Percentiles rank a stretch among this genome's conserved stretches.
These are phyloP conservation scores for Pseudomassariella vexata DNA, from an alignment of 2,329 filamentous ascomycete genomes.

Conservation along the genomic window DNA sequence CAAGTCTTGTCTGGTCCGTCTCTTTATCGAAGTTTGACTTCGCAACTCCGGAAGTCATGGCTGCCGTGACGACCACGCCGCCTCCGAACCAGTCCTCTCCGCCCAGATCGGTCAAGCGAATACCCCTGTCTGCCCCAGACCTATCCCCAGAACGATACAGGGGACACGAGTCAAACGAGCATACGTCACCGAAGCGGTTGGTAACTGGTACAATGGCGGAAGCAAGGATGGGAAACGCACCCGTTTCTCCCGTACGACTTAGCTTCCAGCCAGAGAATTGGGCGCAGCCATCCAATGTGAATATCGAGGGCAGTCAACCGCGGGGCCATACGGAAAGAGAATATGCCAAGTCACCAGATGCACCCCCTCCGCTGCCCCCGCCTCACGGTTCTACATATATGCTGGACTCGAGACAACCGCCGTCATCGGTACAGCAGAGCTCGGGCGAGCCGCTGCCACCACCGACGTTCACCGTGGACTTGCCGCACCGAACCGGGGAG, in stretches of 20 bases:
- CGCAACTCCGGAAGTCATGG: slow-evolving; percentile 19
- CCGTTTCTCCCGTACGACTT: slow-evolving; percentile 50
- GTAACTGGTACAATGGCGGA: slow-evolving; percentile 22
- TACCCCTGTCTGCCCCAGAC: slow-evolving; percentile 15
- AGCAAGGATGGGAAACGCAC: slow-evolving; percentile 42
- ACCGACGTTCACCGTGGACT: slow-evolving; percentile 12
- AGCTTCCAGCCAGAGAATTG: slow-evolving; percentile 49
- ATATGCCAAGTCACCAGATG: slow-evolving; percentile 26
- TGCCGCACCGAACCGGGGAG: slow-evolving; percentile 15
- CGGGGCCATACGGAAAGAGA: slow-evolving; percentile 17
- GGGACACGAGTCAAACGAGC: slow-evolving; percentile 21
- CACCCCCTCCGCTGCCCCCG: slow-evolving; percentile 33
- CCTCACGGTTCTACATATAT: slow-evolving; percentile 24
- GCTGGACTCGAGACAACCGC: slow-evolving; percentile 10
- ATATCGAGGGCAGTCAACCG: slow-evolving; percentile 34
- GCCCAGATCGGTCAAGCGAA: slow-evolving; percentile 20
- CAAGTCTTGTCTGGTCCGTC: neutral
- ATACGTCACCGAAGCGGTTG: slow-evolving; percentile 18
- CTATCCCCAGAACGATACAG: slow-evolving; percentile 27
- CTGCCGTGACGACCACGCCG: slow-evolving; percentile 20
- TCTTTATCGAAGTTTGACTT: slow-evolving; percentile 3
- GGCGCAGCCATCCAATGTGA: slow-evolving; percentile 44
- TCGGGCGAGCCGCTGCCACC: slow-evolving; percentile 12
- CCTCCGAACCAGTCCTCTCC: slow-evolving; percentile 20
- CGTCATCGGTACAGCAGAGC: slow-evolving; percentile 9